These are phyloP conservation scores for Tilletia setariae DNA, from an alignment of 1,284 basidiomycete species.

Conservation along the genomic window DNA sequence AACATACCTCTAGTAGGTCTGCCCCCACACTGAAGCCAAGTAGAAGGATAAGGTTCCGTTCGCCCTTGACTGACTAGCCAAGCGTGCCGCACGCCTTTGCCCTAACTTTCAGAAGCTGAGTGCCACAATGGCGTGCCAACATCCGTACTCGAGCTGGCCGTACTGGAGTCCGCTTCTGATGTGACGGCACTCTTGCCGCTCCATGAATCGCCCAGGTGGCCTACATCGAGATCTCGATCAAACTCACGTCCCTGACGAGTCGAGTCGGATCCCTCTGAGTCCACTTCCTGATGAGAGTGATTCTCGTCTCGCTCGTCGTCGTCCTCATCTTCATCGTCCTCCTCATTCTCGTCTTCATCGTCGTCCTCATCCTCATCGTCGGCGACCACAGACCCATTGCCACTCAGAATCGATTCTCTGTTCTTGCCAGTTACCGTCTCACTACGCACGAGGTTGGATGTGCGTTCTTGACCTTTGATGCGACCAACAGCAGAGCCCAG, in stretches of 20 bases:
- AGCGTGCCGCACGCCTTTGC: too few species aligned
- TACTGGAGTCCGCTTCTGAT: not conserved
- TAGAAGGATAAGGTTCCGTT: too few species aligned
- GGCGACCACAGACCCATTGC: slow-evolving; percentile 27
- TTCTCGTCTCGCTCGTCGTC: slow-evolving; percentile 23
- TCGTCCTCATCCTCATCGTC: slow-evolving; percentile 20
- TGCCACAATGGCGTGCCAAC: too few species aligned
- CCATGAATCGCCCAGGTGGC: slow-evolving; percentile 4
- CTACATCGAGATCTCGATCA: not conserved
- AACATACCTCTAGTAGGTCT: too few species aligned
- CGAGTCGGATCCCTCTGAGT: not conserved
- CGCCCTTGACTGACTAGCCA: too few species aligned
- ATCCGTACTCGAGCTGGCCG: too few species aligned
- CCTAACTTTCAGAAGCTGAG: too few species aligned
- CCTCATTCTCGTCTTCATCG: slow-evolving; percentile 13
- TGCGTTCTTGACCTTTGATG: slow-evolving; percentile 4
- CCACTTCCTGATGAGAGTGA: slow-evolving; percentile 12
- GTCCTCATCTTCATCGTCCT: slow-evolving; percentile 9
- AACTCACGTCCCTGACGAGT: slow-evolving; percentile 8
- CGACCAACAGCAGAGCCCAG: slow-evolving; percentile 5
- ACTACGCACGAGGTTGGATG: not conserved
- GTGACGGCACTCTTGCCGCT: not conserved
- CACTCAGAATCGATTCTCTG: slow-evolving; percentile 17
- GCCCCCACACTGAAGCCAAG: too few species aligned
- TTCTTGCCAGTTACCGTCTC: slow-evolving; percentile 13